Base-by-base conservation (phyloP, 257 asterid species). In the Solanum sejunctum region DNA sequence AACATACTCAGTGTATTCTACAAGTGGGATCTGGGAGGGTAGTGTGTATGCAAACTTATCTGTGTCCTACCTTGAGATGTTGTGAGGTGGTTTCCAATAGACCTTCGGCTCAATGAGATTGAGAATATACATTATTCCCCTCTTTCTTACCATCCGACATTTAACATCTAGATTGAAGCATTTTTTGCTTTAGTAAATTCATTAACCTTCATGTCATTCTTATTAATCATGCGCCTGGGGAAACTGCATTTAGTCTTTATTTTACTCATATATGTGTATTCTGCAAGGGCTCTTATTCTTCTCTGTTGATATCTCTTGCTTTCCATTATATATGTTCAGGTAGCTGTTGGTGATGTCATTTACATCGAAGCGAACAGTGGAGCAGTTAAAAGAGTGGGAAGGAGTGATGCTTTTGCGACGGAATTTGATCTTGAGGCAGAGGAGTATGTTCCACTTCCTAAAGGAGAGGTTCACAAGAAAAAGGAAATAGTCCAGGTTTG, bases 401-500 rank as follows among this genome's bases (percentile, higher is more conserved):
- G 98, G 83, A 93, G 99, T 89, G 99, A 95, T 92, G 95, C 97
- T 73, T 96, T 96, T 91, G 98, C 98, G n/a, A 93, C 98, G 15
- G 98, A 96, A 87, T 95, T 95, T 89, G 99, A 96, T 89, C 97
- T 96, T 21, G 99, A 96, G 92, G 99, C 99, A 5, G 98, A 96
- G 91, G 98, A 96, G 88, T 95, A 96, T 90, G 99, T 96, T 75
- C 98, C 98, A 51, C 95, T 96, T 84, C 99, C 98, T 77, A 95
- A 96, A 91, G 99, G 98, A 85, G 98, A 95, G 92, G 99, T 96
- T 91, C 98, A 96, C 89, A 95, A 96, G 86, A 96, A 96, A 91
- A 96, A 96, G 87, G 98, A 96, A 88, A 95, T 96, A 77, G 98
- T 96, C 21, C 99, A 96, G 98, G 99, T 95, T 43, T 47, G 89